These are phyloP conservation scores for Acanthamoeba triangularis DNA, from an alignment of 208 protist species.

Conservation along the genomic window DNA sequence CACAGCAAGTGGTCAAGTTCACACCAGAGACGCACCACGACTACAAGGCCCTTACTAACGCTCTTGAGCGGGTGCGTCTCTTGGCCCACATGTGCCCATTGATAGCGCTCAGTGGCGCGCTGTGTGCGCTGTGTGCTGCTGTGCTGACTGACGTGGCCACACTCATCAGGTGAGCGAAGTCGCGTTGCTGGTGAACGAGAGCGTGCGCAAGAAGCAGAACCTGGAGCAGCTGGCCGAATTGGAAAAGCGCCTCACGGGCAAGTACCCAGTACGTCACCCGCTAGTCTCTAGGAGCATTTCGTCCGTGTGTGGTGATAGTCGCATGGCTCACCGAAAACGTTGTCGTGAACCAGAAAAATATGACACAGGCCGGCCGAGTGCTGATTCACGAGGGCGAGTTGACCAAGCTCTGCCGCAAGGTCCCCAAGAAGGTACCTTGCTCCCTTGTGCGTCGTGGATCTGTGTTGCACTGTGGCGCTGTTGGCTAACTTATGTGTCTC, in stretches of 20 bases:
- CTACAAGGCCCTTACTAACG: conserved; percentile 58
- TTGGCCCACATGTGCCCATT: no score
- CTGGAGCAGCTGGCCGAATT: conserved; percentile 61
- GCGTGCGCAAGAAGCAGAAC: conserved; percentile 72
- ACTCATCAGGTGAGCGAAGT: conserved; percentile 46
- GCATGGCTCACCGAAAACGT: neutral
- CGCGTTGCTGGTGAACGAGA: conserved; percentile 63
- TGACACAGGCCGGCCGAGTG: conserved; percentile 16
- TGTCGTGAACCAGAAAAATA: conserved; percentile 45
- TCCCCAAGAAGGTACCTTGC: conserved; percentile 52
- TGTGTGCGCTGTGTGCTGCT: neutral
- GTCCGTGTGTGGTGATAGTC: neutral
- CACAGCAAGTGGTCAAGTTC: conserved; percentile 67
- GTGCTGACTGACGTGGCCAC: neutral
- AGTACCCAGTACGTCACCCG: conserved; percentile 29
- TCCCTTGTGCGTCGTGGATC: neutral
- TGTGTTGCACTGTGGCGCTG: neutral
- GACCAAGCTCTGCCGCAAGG: conserved; percentile 72
- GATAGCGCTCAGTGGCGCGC: neutral
- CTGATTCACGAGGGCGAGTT: conserved; percentile 69
- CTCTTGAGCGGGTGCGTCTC: neutral
- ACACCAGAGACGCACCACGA: conserved; percentile 27
- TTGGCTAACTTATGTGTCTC: neutral
- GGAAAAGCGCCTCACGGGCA: conserved; percentile 69
- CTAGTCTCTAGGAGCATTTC: neutral